A percentile compares a stretch with the other conserved stretches of the same genome.
phyloP scores from a whole-genome alignment of 129 eudicot genomes.

The Calendula officinalis region DNA sequence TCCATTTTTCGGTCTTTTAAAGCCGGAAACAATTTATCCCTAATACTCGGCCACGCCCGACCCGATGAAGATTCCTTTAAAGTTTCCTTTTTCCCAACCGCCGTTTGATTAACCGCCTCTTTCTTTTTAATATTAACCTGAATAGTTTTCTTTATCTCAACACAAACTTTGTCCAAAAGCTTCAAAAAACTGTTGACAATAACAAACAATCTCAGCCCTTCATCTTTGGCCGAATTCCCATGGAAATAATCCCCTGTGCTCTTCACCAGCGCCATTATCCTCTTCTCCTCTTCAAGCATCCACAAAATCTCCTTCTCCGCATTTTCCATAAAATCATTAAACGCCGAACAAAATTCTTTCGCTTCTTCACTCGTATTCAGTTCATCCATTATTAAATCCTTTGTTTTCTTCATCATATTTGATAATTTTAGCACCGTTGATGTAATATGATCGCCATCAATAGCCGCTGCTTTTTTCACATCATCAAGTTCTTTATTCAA shows the following conservation, averaged over 20 bases:
- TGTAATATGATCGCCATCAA: constrained; percentile 55
- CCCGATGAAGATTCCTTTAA: constrained; percentile 20
- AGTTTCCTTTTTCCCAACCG: constrained; percentile 26
- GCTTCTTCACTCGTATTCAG: constrained; percentile 48
- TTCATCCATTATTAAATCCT: constrained; percentile 46
- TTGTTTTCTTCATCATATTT: constrained; percentile 34
- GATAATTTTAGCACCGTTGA: constrained; percentile 47
- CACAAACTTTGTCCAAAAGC: constrained; percentile 58
- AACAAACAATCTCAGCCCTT: constrained; percentile 59
- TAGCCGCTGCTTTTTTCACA: constrained; percentile 64
- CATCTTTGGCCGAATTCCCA: constrained; percentile 71
- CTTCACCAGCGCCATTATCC: constrained; percentile 56
- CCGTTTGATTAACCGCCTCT: neutral
- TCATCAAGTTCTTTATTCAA: constrained; percentile 56
- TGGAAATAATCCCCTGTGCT: constrained; percentile 84
- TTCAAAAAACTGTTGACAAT: constrained; percentile 67
- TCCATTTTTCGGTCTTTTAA: constrained; percentile 42
- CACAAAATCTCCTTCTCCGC: constrained; percentile 52
- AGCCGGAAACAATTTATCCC: constrained; percentile 57
- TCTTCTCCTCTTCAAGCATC: constrained; percentile 66
- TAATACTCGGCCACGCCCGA: constrained; percentile 23
- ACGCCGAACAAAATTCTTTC: constrained; percentile 35
- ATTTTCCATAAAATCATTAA: constrained; percentile 42
- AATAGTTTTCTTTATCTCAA: constrained; percentile 37
- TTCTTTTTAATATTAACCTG: constrained; percentile 27